These are phyloP conservation scores for Blastocrithidia nonstop DNA, from an alignment of 208 protist species.

Conservation along the genomic window DNA sequence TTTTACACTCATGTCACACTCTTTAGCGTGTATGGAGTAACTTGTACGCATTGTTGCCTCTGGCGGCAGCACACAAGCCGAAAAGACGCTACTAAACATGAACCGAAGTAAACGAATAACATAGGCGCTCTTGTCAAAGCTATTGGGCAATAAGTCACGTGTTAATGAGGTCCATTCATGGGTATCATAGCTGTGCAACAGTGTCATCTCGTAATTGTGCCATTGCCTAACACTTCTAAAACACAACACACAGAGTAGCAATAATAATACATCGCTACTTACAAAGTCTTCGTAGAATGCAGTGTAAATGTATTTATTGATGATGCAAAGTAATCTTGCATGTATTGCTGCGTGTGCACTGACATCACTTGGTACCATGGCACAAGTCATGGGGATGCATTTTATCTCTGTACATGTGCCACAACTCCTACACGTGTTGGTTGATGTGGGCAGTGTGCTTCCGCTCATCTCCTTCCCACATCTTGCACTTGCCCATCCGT, in stretches of 20 bases:
- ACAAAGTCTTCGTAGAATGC: too few species aligned
- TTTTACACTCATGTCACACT: constrained; percentile 17
- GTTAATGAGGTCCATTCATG: constrained; percentile 44
- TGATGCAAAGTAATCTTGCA: constrained; percentile 1
- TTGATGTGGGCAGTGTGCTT: constrained; percentile 30
- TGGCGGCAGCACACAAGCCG: constrained; percentile 72
- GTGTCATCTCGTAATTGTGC: constrained; percentile 13
- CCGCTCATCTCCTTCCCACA: constrained; percentile 26
- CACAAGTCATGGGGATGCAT: constrained; percentile 51
- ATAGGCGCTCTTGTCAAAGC: constrained; percentile 48
- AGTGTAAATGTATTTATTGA: too few species aligned
- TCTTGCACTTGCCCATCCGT: constrained; percentile 11
- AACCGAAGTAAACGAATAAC: constrained; percentile 55
- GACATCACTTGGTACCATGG: constrained; percentile 34
- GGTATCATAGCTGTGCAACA: constrained; percentile 23
- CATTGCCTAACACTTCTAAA: background rate
- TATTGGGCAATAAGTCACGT: constrained; percentile 66
- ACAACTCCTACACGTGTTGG: constrained; percentile 26
- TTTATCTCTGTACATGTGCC: constrained; percentile 41
- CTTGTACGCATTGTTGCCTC: constrained; percentile 69
- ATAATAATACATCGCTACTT: too few species aligned
- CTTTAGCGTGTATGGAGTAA: constrained; percentile 61
- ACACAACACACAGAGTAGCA: background rate
- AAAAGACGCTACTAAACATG: constrained; percentile 72
- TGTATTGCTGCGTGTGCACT: constrained; percentile 13